phyloP scores from a whole-genome alignment of 768 basidiomycete species.

The Sarcodon aspratus region DNA sequence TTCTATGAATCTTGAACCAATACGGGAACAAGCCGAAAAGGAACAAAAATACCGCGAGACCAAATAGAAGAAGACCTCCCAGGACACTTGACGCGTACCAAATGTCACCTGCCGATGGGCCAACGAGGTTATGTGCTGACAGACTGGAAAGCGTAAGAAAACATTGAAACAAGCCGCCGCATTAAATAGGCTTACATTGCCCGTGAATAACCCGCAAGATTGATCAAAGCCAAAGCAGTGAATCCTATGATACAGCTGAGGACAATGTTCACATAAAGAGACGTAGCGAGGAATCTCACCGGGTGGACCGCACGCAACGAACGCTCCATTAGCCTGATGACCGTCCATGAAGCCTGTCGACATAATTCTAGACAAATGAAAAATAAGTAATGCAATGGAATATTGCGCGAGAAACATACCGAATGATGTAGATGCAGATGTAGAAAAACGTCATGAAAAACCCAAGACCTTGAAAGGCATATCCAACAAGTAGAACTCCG shows the following conservation, averaged over 20 bases:
- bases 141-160: slow-evolving; percentile 14
- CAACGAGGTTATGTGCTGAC: slow-evolving; percentile 22
- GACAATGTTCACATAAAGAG: background rate
- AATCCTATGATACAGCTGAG: slow-evolving; percentile 18
- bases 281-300: background rate
- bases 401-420: slow-evolving; percentile 16
- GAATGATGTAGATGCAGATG: slow-evolving; percentile 36
- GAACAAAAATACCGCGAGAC: slow-evolving; percentile 36
- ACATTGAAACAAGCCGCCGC: background rate
- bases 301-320: slow-evolving; percentile 36
- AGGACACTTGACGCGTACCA: slow-evolving; percentile 32
- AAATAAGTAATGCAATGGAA: background rate
- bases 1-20: slow-evolving; percentile 37
- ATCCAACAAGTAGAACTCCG: slow-evolving; percentile 29
- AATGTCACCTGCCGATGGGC: slow-evolving; percentile 28
- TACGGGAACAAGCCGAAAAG: slow-evolving; percentile 32
- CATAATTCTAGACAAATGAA: background rate
- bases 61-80: slow-evolving; percentile 27
- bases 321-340: slow-evolving; percentile 36
- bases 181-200: slow-evolving; percentile 20
- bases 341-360: slow-evolving; percentile 36
- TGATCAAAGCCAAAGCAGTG: slow-evolving; percentile 34
- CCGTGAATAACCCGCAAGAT: slow-evolving; percentile 25
- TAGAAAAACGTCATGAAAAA: slow-evolving; percentile 42
- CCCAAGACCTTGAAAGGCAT: slow-evolving; percentile 36